These are phyloP conservation scores for Cornus controversa DNA, from an alignment of 148 eudicot genomes.

Conservation along the genomic window DNA sequence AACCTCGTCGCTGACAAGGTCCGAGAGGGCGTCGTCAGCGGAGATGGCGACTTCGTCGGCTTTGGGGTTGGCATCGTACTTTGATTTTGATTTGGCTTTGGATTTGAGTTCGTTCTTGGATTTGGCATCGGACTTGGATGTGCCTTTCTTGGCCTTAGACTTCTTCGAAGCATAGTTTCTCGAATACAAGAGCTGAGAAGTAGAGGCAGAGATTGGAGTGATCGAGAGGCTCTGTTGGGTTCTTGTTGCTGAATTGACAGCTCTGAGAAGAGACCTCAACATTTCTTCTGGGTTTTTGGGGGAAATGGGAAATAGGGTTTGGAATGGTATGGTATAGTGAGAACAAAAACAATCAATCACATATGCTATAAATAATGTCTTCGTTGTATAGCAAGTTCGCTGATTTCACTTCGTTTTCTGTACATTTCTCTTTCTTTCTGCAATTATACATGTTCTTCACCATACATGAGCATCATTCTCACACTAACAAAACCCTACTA, in stretches of 20 bases:
- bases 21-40: constrained; percentile 25
- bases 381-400: no score
- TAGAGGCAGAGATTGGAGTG: not conserved
- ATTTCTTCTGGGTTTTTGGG: constrained; percentile 27
- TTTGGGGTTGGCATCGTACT: constrained; percentile 4
- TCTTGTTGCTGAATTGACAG: constrained; percentile 26
- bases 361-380: no score
- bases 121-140: constrained; percentile 24
- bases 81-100: constrained; percentile 6
- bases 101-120: constrained; percentile 7
- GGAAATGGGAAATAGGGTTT: not conserved
- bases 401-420: no score
- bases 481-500: no score
- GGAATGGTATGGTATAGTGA: no score
- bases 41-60: constrained; percentile 21
- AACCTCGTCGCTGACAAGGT: constrained; percentile 35
- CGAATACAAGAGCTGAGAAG: constrained; percentile 19
- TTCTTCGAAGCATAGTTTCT: constrained; percentile 40
- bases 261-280: constrained; percentile 57
- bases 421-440: no score
- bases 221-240: not conserved
- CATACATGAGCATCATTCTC: no score
- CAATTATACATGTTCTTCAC: no score
- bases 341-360: no score
- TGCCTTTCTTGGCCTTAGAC: constrained; percentile 32